Evolutionary conservation across 148 eudicot genomes (phyloP).

Genomic region (Rhododendron vialii): DNA sequence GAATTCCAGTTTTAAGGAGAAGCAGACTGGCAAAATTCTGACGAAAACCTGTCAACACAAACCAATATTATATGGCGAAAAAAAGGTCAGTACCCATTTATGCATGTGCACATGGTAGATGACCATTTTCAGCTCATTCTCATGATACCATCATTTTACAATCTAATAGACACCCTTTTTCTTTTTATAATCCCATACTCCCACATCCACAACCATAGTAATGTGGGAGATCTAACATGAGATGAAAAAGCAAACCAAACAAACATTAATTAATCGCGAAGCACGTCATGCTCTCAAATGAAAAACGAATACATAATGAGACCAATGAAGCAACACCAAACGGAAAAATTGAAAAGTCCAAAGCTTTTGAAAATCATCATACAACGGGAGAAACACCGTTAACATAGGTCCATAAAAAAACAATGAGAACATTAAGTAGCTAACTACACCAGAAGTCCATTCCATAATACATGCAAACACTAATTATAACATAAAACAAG

Average conservation of each 20-base stretch:
- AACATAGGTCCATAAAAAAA: neutral
- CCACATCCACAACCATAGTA: slow-evolving; percentile 3
- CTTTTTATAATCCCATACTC: neutral
- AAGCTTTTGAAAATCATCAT: neutral
- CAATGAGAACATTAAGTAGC: neutral
- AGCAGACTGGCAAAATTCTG: neutral
- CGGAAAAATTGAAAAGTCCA: neutral
- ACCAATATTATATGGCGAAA: neutral
- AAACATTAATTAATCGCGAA: neutral
- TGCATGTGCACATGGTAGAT: neutral
- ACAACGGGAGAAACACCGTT: neutral
- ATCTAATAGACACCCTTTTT: neutral
- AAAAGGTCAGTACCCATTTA: neutral
- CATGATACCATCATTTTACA: neutral
- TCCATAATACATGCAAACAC: neutral
- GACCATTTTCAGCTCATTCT: slow-evolving; percentile 3
- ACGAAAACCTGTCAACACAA: neutral
- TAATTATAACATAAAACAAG: neutral
- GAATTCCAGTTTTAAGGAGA: neutral
- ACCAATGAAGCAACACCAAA: slow-evolving; percentile 6
- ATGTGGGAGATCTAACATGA: neutral
- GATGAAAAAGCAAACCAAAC: neutral
- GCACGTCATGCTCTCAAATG: neutral
- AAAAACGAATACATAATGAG: neutral
- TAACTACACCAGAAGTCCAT: neutral